Conservation (phyloP, 257 asterid species). For the Asclepias syriaca region DNA sequence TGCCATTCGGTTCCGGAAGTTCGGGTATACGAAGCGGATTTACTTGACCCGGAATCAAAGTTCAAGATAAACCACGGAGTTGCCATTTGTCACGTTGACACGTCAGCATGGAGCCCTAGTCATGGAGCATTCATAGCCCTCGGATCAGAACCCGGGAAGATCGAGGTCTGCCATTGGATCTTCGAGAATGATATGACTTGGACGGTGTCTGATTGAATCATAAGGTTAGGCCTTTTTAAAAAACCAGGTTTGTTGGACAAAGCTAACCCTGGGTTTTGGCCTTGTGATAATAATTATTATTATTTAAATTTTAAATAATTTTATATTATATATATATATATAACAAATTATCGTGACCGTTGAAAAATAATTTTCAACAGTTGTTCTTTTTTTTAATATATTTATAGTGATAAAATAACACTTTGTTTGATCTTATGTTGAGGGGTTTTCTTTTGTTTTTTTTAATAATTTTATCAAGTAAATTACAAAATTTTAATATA, state of each 20-base stretch:
- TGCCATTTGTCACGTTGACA: slow-evolving; percentile 86
- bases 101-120: slow-evolving; percentile 64
- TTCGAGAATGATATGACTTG: slow-evolving; percentile 86
- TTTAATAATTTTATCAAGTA: no score
- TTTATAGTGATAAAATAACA: no score
- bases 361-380: no score
- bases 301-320: neutral
- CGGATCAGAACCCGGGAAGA: slow-evolving; percentile 80
- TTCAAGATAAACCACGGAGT: slow-evolving; percentile 64
- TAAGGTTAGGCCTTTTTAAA: neutral
- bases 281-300: neutral
- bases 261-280: slow-evolving; percentile 10
- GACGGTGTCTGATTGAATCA: slow-evolving; percentile 47
- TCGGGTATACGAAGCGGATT: slow-evolving; percentile 83
- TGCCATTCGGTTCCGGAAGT: slow-evolving; percentile 94
- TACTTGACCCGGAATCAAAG: slow-evolving; percentile 52
- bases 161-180: slow-evolving; percentile 94
- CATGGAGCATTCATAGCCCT: slow-evolving; percentile 79
- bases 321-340: neutral
- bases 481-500: no score
- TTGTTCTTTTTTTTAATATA: no score
- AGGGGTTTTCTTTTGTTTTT: no score
- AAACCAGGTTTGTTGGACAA: slow-evolving; percentile 10
- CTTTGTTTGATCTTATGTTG: no score
- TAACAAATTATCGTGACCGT: no score